Conservation (phyloP, 164 flowering plant species). For the Chimonanthus salicifolius region DNA sequence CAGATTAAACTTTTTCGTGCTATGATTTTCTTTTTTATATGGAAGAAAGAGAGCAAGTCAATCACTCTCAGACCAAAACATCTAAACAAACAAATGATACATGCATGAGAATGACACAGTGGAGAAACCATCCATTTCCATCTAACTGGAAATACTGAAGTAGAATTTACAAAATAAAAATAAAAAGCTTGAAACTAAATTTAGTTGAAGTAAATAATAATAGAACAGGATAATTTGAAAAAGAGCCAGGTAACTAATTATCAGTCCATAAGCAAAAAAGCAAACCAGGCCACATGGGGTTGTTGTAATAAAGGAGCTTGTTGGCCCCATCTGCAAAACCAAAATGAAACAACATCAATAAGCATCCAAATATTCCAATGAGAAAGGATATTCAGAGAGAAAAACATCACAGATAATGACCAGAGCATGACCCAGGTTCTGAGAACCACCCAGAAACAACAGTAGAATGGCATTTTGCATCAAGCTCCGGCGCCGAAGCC, state of each 20-base stretch:
- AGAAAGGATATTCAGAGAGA: neutral
- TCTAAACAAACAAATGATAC: neutral
- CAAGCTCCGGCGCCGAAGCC: constrained; percentile 63
- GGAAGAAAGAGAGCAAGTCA: neutral
- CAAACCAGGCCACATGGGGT: constrained; percentile 99
- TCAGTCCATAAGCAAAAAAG: neutral
- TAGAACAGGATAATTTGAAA: neutral
- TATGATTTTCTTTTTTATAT: neutral
- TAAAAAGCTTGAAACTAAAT: neutral
- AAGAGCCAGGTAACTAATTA: neutral
- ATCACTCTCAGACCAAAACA: neutral
- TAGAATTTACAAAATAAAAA: neutral
- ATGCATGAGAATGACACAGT: neutral
- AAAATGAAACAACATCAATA: neutral
- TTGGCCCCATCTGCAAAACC: constrained; percentile 30
- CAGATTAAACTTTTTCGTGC: too few relatives aligned
- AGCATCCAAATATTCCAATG: neutral
- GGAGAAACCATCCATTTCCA: neutral
- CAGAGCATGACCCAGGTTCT: constrained; percentile 42
- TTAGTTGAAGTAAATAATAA: neutral
- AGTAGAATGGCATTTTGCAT: constrained; percentile 77
- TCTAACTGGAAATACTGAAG: neutral
- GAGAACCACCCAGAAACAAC: constrained; percentile 99
- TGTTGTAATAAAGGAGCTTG: constrained; percentile 60
- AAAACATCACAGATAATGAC: constrained; percentile 28